Conservation (phyloP, 345 rosid species). For the Eucalyptus curtisii region DNA sequence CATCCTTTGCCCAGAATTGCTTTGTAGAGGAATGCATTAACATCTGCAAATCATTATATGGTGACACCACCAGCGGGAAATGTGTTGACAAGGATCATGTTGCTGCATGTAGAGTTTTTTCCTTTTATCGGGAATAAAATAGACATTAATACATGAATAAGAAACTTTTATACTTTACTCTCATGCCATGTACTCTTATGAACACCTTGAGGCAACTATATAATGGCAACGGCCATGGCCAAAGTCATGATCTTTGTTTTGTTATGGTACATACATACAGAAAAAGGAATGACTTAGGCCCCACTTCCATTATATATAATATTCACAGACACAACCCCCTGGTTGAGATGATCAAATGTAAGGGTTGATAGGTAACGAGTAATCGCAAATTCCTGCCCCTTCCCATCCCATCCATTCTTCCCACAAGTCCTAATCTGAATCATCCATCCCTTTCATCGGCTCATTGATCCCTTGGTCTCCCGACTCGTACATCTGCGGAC, state of each 20-base stretch:
- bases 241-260: not conserved
- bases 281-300: not conserved
- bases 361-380: conserved; percentile 75
- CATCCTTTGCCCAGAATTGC: not conserved
- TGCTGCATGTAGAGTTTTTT: not conserved
- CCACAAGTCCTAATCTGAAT: conserved; percentile 72
- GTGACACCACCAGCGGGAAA: not conserved
- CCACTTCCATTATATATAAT: not conserved
- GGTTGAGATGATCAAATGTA: conserved; percentile 19
- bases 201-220: not conserved
- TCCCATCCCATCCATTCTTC: conserved; percentile 99
- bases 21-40: not conserved
- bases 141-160: not conserved
- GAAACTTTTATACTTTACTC: not conserved
- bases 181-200: not conserved
- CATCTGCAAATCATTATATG: no score
- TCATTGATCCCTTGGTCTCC: conserved; percentile 30
- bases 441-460: conserved; percentile 40
- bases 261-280: not conserved
- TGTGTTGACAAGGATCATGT: not conserved
- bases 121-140: not conserved
- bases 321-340: not conserved
- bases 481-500: conserved; percentile 8
- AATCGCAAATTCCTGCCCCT: conserved; percentile 80
- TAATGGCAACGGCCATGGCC: not conserved